Conservation (phyloP, 2,329 filamentous ascomycete genomes). For the Neocucurbitaria cava region DNA sequence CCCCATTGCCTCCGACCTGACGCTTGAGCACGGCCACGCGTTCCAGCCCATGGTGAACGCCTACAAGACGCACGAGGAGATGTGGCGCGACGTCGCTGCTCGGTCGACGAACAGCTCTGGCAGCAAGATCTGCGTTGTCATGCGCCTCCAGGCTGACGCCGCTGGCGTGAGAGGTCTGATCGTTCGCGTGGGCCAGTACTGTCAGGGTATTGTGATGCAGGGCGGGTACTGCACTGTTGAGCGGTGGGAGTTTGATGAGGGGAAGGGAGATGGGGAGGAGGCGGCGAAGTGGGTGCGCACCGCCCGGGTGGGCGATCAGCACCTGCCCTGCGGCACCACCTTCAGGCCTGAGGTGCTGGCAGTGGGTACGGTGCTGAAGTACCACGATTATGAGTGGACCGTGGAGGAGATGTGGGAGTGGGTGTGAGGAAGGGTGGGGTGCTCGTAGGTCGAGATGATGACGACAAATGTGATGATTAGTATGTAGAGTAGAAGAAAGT, state of each 20-base stretch:
- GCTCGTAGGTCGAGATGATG: too few species aligned
- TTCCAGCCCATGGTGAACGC: constrained; percentile 62
- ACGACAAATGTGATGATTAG: too few species aligned
- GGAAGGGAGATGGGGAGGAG: constrained; percentile 10
- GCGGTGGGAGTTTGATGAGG: constrained; percentile 58
- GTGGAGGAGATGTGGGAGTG: constrained; percentile 48
- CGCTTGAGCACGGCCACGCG: constrained; percentile 65
- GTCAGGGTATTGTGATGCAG: constrained; percentile 63
- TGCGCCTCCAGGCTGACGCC: constrained; percentile 48
- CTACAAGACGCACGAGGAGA: constrained; percentile 68
- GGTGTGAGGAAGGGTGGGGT: too few species aligned
- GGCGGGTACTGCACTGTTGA: constrained; percentile 58
- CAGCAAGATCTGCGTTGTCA: constrained; percentile 46
- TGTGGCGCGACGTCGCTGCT: constrained; percentile 64
- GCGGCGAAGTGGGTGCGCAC: constrained; percentile 46
- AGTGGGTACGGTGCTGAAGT: constrained; percentile 40
- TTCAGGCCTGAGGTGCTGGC: constrained; percentile 40
- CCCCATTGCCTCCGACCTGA: constrained; percentile 33
- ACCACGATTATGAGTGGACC: constrained; percentile 46
- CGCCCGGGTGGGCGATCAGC: constrained; percentile 48
- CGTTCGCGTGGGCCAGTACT: constrained; percentile 61
- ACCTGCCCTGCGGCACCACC: constrained; percentile 50
- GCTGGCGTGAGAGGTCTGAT: constrained; percentile 57
- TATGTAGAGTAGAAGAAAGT: too few species aligned
- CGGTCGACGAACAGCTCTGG: constrained; percentile 8